Evolutionary conservation across 805 yeast species (phyloP), one percentile per base, ranked within the genome.

Genomic region (Saccharomycopsis sp.): DNA sequence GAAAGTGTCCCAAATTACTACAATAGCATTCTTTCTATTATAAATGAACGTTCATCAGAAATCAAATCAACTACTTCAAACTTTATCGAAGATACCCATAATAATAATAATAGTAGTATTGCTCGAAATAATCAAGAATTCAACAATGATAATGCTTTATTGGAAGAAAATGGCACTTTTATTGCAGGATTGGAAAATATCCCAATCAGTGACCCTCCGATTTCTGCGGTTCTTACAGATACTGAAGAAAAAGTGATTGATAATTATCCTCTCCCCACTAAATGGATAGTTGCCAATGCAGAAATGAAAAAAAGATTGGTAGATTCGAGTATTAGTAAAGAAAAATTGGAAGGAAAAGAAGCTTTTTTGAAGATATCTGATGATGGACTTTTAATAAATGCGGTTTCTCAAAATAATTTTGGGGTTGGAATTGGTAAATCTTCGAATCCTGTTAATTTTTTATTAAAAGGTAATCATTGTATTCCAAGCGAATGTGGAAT

Each of bases 221-320:
- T 43, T 25, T 44, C 46, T 9, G 39, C 43, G n/a, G 6, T 15
- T 6, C 13, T 26, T 5, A 23, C 27, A 8, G 26, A 23, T 23
- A 23, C 6, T 8, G 10, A 8, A 23, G 10, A 23, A 10, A 23
- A 23, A 23, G 6, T 8, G 6, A 8, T 23, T 8, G 26, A 23
- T 23, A 10, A 23, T 4, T 43, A 43, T 26, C 43, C 46, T 2
- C 35, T 43, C 26, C 46, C 46, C n/a, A 43, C 43, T 9, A 26
- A 35, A 19, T 43, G 46, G 46, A 13, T 39, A 9, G 37, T 40
- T 3, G 38, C 32, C 9, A 39, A 31, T 20, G 21, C 10, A 3
- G 20, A 19, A 10, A 47, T 44, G 30, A 31, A 39, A 31, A 38
- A 42, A 33, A 19, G 18, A 4, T 18, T 40, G 34, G 29, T 23